Evolutionary conservation across 257 asterid species (phyloP).

Genomic region (Rauvolfia tetraphylla): DNA sequence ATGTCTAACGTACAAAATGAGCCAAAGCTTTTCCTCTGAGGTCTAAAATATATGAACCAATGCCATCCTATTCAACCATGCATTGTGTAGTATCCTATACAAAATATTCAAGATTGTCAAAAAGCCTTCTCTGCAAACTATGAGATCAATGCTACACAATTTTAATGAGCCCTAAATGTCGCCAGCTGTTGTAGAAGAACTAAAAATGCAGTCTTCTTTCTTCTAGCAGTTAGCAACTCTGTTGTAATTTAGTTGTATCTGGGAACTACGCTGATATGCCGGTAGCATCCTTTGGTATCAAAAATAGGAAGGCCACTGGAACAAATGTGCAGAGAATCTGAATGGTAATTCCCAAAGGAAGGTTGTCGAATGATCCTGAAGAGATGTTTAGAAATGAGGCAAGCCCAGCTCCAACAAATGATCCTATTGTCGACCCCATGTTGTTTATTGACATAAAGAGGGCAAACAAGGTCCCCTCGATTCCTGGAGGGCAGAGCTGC

Average conservation of each 20-base stretch:
- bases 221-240: not conserved
- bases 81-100: not conserved
- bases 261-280: constrained; percentile 66
- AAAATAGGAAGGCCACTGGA: constrained; percentile 58
- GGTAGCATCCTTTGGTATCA: constrained; percentile 88
- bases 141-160: not conserved
- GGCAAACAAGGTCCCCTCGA: constrained; percentile 90
- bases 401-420: constrained; percentile 77
- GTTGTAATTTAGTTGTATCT: not conserved
- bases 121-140: not conserved
- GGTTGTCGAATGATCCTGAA: constrained; percentile 84
- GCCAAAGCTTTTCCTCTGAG: not conserved
- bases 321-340: constrained; percentile 66
- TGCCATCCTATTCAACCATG: not conserved
- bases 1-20: not conserved
- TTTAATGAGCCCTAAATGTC: not conserved
- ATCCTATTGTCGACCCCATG: constrained; percentile 72
- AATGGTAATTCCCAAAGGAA: constrained; percentile 50
- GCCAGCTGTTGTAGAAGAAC: not conserved
- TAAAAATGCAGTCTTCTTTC: not conserved
- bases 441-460: constrained; percentile 94
- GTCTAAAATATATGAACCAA: not conserved
- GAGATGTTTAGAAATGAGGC: constrained; percentile 74
- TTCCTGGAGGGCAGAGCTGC: constrained; percentile 95
- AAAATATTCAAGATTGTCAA: constrained; percentile 1